Base-by-base conservation (phyloP, 441 rosid species). In the Erysimum pusillum region DNA sequence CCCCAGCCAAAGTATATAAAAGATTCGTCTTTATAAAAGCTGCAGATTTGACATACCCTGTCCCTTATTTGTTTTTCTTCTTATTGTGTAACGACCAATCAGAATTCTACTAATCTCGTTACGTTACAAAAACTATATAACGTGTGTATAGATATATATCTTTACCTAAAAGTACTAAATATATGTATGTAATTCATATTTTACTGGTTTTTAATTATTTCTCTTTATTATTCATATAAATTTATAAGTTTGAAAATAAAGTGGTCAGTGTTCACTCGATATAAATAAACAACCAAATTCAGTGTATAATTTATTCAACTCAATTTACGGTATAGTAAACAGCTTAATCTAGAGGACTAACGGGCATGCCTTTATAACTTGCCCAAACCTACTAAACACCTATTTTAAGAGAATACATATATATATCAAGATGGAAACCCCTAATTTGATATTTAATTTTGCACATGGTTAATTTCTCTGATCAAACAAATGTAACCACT, bases 1-100 rank as follows among this genome's bases (percentile, higher is more conserved):
- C 41, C 74, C 38, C 63, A 62, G 10, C 65, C 59, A 69, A 52
- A 18, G 1, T 5, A 46, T 66, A 75, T 48, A 28, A 38, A 66
- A 67, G 67, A 58, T 49, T 66, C 45, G 63, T 57, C 78, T 75
- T 66, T 67, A 67, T 58, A 48, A 66, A 67, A 76, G 75, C 41
- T 60, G 74, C 39, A 69, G 79, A 61, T 42, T 68, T 20, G 69
- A 67, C 67, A 25, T 48, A 67, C 62, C 25, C 6, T 58, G 61
- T 58, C 78, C 20, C 67, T 58, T 73, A 10, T 14, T 46, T 63
- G 6, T 17, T 13, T 3, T 42, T 0, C 14, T 28, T 17, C 25
- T 9, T 8, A 0, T 31, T 41, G 15, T 28, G 17, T 54, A 35
- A 5, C 7, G 17, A 22, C 34, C 65, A 18, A 34, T 41, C 39